Evolutionary conservation across 1,139 yeast genomes (phyloP), one percentile per base, ranked within the genome.

Genomic region (Suhomyces anneliseae): DNA sequence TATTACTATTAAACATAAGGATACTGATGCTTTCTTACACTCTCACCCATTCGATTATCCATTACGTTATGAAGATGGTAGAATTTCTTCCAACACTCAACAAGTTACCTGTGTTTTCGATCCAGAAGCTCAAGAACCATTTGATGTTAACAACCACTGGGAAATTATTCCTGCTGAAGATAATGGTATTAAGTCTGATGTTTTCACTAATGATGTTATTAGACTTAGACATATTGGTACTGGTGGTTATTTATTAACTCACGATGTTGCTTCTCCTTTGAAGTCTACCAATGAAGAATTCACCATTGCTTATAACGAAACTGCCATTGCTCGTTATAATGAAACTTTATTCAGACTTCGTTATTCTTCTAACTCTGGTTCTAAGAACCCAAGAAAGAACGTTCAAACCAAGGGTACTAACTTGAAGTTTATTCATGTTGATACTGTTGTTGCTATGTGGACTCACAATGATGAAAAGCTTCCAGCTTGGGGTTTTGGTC

Each of bases 371-470:
- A 62, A 60, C 35, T 57, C 69, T 12, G 68, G 69, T 11, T 82
- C 79, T 56, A 75, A 78, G 53, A 67, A 68, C 45, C 70, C 68
- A 49, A 72, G 77, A 32, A 78, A 80, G 47, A 57, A 68, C 12
- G 72, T 90, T 53, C 85, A 84, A 62, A 83, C 97, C 2, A 85
- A 84, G 62, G 85, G 85, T 11, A 78, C 89, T 9, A 71, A 78
- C 26, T 71, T 93, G 65, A 83, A 83, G 61, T 64, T 93, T 36
- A 69, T 90, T 53, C 99, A 93, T 62, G 85, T 83, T 32, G 90
- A 87, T 49, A 92, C 98, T 5, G 81, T 83, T 44, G 99, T 95
- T 19, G 93, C 96, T 8, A 79, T 95, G 85, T 93, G 98, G 97
- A 85, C 97, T 9, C 97, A 90, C 61, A 78, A 85, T 56, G 95